Conservation (phyloP, 495 filamentous ascomycete genomes). For the Xylaria acuta region DNA sequence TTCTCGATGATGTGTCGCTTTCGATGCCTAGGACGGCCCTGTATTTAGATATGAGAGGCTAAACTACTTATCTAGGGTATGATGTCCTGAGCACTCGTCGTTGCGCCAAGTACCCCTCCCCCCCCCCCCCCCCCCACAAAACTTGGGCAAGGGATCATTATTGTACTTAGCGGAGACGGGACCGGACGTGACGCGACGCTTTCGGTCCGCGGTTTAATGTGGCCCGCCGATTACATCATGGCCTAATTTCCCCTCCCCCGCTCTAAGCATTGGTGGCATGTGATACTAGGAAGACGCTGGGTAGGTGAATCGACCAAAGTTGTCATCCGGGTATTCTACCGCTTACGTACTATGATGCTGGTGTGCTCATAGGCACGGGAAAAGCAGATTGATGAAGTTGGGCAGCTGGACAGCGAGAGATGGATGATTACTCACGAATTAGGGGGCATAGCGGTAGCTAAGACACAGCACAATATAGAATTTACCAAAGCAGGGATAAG, state of each 20-base stretch:
- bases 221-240: slow-evolving; percentile 6
- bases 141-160: too few species aligned
- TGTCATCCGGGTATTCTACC: background rate
- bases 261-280: background rate
- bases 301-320: background rate
- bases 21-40: background rate
- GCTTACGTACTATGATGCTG: background rate
- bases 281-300: background rate
- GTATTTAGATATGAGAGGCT: background rate
- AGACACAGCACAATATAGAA: background rate
- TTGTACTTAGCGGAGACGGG: background rate
- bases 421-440: background rate
- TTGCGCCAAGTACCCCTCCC: background rate
- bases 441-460: background rate
- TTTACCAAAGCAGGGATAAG: background rate
- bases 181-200: slow-evolving; percentile 7
- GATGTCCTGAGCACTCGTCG: background rate
- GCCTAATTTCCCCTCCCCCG: background rate
- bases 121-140: too few species aligned
- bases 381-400: background rate
- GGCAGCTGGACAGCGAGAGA: background rate
- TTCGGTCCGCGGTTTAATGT: background rate
- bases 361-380: background rate
- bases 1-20: background rate
- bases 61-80: background rate